Base-by-base conservation (phyloP, 768 basidiomycete species). In the Podaxis sp. region DNA sequence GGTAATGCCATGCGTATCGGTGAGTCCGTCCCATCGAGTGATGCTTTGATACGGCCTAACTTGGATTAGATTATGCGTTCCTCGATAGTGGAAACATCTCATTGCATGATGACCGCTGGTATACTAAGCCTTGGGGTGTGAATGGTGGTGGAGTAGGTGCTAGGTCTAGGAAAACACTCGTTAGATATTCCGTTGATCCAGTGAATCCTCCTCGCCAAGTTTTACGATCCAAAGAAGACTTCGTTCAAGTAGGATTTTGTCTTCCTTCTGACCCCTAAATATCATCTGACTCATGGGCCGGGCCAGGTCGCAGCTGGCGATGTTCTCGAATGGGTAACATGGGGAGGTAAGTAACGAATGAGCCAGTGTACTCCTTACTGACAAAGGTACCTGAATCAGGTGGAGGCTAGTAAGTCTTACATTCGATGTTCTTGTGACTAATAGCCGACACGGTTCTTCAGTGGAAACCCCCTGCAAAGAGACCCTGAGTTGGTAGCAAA, bases 121-220 rank as follows among this genome's bases (percentile, higher is more conserved):
- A 71, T 47, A 74, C 73, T 9, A 73, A 72, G 57, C 73, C 73
- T n/a, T 74, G 73, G 73, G 73, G 73, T 43, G 73, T 74, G n/a
- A 70, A 74, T 59, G 73, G 72, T 52, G 73, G 73, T 13, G 70
- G 70, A 33, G 67, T 70, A 33, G 71, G 72, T 4, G 51, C 62
- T 24, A 65, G 73, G 19, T 72, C 71, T 9, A 66, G 58, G 22
- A 73, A 73, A 63, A 68, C 68, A 9, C 64, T 74, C 2, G 64
- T 71, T 11, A 64, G 65, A 52, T 66, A 65, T 53, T 67, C 69
- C 51, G 56, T 61, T 19, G 65, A 67, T 24, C 57, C 63, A 7
- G 54, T 47, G 17, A 67, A 70, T 51, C 67, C 68, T 27, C 66
- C 68, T 24, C 68, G 71, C n/a, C 61, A 68, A 57, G 22, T 59